A percentile compares a stretch with the other conserved stretches of the same genome.
Evolutionary conservation across 1,139 yeast genomes (phyloP).

Genomic region (Lodderomyces margitis): DNA sequence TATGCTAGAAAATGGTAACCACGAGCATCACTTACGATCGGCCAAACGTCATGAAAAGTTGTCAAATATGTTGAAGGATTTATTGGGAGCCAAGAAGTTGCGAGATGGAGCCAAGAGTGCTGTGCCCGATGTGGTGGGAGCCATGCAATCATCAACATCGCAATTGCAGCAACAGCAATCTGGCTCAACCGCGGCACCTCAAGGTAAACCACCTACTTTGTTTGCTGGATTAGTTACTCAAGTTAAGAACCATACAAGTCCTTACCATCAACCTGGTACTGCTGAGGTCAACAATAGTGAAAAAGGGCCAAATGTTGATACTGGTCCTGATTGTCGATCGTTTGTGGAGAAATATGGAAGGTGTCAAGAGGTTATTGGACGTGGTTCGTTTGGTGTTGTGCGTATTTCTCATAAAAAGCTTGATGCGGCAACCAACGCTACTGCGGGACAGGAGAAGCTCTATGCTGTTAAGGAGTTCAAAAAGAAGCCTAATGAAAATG

Average conservation of each 20-base stretch:
- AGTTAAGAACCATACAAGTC: conserved; percentile 39
- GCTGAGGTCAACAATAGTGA: conserved; percentile 5
- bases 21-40: conserved; percentile 74
- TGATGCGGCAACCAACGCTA: conserved; percentile 1
- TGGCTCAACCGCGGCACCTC: conserved; percentile 12
- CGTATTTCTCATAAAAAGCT: conserved; percentile 43
- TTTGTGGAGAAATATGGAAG: conserved; percentile 51
- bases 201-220: conserved; percentile 64
- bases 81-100: conserved; percentile 76
- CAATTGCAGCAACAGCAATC: conserved; percentile 12
- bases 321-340: conserved; percentile 32
- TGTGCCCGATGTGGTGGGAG: conserved; percentile 59
- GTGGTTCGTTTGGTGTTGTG: conserved; percentile 50
- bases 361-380: conserved; percentile 50
- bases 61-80: conserved; percentile 80
- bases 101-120: conserved; percentile 83
- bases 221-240: conserved; percentile 80
- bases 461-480: conserved; percentile 51
- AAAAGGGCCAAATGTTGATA: neutral
- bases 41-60: conserved; percentile 87
- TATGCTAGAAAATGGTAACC: conserved; percentile 63
- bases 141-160: conserved; percentile 14
- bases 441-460: conserved; percentile 24
- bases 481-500: conserved; percentile 41
- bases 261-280: conserved; percentile 21